Evolutionary conservation across 2,329 filamentous ascomycete genomes (phyloP).

Genomic region (Rhinocladiella similis): DNA sequence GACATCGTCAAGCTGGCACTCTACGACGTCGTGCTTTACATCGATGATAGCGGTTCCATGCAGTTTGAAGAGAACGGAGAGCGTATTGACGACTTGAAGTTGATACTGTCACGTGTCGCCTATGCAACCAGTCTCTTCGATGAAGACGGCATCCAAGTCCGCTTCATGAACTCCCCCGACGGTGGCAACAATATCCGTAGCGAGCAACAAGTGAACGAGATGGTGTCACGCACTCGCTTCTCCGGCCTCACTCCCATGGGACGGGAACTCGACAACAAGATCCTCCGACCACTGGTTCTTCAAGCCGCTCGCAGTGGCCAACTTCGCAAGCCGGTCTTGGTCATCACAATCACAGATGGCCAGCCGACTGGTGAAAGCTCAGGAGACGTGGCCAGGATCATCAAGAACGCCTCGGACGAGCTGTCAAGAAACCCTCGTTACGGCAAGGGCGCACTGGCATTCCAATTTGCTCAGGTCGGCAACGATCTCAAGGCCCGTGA

Average conservation of each 20-base stretch:
- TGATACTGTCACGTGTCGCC: conserved; percentile 64
- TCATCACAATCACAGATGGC: conserved; percentile 67
- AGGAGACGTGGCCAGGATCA: conserved; percentile 58
- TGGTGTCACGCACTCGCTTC: conserved; percentile 62
- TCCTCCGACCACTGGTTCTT: conserved; percentile 62
- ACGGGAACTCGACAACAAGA: conserved; percentile 61
- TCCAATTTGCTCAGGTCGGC: conserved; percentile 70
- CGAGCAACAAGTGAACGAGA: conserved; percentile 58
- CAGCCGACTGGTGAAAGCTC: conserved; percentile 64
- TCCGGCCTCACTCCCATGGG: conserved; percentile 68
- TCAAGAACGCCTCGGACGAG: conserved; percentile 55
- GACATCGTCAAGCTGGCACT: conserved; percentile 64
- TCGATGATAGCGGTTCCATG: conserved; percentile 71
- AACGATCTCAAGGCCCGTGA: conserved; percentile 65
- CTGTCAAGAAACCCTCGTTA: conserved; percentile 51
- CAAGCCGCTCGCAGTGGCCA: conserved; percentile 52
- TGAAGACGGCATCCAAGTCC: conserved; percentile 65
- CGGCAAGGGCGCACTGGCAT: conserved; percentile 60
- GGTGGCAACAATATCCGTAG: conserved; percentile 56
- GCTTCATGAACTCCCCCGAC: conserved; percentile 67
- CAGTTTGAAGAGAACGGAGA: conserved; percentile 66
- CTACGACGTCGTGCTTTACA: conserved; percentile 64
- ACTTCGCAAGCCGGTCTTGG: conserved; percentile 63
- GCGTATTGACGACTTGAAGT: conserved; percentile 65
- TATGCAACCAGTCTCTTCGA: conserved; percentile 69